Percentiles rank a stretch among this genome's conserved stretches.
phyloP scores from a whole-genome alignment of 106 monocot genomes.

The Dendrobium chrysotoxum region DNA sequence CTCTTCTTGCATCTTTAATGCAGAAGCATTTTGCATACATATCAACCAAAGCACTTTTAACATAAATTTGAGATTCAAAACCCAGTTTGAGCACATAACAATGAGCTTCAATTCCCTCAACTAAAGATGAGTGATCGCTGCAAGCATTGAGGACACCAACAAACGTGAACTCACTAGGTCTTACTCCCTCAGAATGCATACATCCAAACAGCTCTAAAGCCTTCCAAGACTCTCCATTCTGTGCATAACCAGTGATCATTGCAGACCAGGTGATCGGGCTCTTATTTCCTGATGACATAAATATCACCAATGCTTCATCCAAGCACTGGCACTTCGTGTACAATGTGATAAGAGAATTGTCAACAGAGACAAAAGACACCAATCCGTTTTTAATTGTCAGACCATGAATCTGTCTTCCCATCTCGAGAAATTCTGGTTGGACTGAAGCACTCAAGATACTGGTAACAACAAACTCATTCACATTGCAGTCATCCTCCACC shows the following conservation, averaged over 20 bases:
- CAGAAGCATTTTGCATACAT: conserved; percentile 62
- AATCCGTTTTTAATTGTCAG: conserved; percentile 35
- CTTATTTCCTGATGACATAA: conserved; percentile 28
- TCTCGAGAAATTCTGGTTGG: conserved; percentile 21
- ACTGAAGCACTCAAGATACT: conserved; percentile 40
- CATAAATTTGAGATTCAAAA: conserved; percentile 43
- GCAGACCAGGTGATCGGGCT: conserved; percentile 69
- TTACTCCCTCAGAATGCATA: conserved; percentile 38
- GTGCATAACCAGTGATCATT: conserved; percentile 59
- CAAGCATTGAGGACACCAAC: conserved; percentile 68
- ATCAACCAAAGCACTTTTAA: conserved; percentile 47
- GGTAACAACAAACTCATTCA: conserved; percentile 61
- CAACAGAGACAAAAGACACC: conserved; percentile 33
- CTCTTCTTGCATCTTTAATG: conserved; percentile 43
- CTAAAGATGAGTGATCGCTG: conserved; percentile 22
- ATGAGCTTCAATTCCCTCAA: conserved; percentile 41
- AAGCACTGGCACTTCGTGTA: conserved; percentile 49
- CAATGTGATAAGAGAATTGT: conserved; percentile 57
- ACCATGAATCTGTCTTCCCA: conserved; percentile 40
- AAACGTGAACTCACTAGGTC: conserved; percentile 58
- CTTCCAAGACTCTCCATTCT: conserved; percentile 34
- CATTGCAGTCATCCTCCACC: conserved; percentile 13
- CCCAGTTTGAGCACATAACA: conserved; percentile 53
- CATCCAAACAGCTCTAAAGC: conserved; percentile 38
- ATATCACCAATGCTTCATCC: conserved; percentile 36